Conservation (phyloP, 768 basidiomycete genomes). For the Trametes villosa region DNA sequence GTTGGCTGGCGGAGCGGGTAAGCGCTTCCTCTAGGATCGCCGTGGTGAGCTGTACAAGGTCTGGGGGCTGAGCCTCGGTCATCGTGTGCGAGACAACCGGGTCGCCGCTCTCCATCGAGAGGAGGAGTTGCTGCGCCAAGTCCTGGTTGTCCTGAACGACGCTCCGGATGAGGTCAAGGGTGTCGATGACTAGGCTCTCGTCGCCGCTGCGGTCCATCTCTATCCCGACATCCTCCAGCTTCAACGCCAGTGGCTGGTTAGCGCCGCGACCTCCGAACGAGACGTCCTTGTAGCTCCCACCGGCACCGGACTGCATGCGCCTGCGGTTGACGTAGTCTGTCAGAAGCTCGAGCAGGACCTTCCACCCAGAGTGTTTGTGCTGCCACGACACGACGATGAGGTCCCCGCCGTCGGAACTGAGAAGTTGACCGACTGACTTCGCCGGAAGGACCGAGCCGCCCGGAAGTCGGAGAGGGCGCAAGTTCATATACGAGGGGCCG, state of each 20-base stretch:
- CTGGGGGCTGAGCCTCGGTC: conserved; percentile 60
- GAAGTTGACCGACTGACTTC: conserved; percentile 66
- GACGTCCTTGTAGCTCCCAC: conserved; percentile 52
- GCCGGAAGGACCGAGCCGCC: conserved; percentile 75
- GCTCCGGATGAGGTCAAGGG: conserved; percentile 79
- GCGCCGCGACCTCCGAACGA: conserved; percentile 54
- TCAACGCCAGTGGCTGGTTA: conserved; percentile 37
- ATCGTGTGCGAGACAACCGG: conserved; percentile 56
- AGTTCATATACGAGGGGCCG: conserved; percentile 65
- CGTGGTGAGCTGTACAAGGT: conserved; percentile 78
- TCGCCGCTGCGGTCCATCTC: conserved; percentile 67
- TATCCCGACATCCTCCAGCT: conserved; percentile 72
- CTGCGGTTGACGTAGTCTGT: conserved; percentile 72
- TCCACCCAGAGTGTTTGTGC: conserved; percentile 86
- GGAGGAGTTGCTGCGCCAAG: conserved; percentile 67
- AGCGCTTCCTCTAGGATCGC: conserved; percentile 82
- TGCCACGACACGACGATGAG: conserved; percentile 79
- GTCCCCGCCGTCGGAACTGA: conserved; percentile 74
- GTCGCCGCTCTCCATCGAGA: conserved; percentile 63
- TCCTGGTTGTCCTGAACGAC: conserved; percentile 72
- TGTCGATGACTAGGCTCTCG: conserved; percentile 68
- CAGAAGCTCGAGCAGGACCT: conserved; percentile 78
- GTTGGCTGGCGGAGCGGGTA: conserved; percentile 49
- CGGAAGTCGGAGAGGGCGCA: conserved; percentile 70
- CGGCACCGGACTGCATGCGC: conserved; percentile 45